phyloP scores from a whole-genome alignment of 148 eudicot genomes.

The Camellia lanceoleosa region DNA sequence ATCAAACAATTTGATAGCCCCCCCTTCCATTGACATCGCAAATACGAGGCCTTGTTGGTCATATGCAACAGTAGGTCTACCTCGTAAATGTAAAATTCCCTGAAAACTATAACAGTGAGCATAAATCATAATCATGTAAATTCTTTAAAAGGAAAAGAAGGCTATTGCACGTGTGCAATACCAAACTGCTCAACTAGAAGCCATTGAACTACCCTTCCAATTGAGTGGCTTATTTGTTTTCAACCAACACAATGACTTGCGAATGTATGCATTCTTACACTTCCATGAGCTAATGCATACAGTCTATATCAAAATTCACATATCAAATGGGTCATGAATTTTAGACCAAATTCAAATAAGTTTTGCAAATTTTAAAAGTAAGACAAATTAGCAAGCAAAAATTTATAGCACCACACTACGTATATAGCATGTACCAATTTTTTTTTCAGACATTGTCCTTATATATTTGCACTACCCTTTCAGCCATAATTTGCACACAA shows the following conservation, averaged over 20 bases:
- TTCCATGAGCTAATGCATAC: background rate
- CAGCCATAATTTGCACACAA: background rate
- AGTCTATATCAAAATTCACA: too few relatives aligned
- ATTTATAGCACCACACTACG: background rate
- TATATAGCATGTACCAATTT: background rate
- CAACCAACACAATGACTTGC: background rate
- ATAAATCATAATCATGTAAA: conserved; percentile 19
- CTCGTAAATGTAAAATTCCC: conserved; percentile 85
- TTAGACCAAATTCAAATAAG: background rate
- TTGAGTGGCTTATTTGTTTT: background rate
- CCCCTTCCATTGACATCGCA: conserved; percentile 99
- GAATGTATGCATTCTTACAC: background rate
- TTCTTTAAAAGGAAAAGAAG: background rate
- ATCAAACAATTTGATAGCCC: conserved; percentile 93
- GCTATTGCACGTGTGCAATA: background rate
- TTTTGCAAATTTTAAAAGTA: too few relatives aligned
- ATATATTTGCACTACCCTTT: background rate
- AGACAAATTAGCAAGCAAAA: background rate
- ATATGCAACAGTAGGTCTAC: conserved; percentile 96
- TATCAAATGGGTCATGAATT: background rate
- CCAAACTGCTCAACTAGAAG: conserved; percentile 1
- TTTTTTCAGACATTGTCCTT: background rate
- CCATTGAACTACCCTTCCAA: background rate
- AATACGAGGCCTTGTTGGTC: conserved; percentile 99
- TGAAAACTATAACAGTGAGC: conserved; percentile 43